Base-by-base conservation (phyloP, 352 stramenopile genomes). In the Pythium chondricola region DNA sequence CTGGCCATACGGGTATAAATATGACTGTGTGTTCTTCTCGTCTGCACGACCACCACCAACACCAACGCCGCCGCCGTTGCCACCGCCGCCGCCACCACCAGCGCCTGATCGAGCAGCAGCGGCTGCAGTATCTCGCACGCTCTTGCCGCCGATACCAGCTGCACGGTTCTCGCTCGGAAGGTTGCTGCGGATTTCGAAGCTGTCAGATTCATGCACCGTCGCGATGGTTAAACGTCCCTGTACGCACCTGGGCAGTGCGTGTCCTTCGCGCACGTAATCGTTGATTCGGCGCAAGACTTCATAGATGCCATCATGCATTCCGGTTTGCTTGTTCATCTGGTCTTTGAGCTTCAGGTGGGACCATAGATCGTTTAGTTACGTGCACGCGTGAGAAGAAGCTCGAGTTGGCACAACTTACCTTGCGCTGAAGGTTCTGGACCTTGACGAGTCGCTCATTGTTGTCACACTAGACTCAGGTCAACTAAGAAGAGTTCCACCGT, bases 261-360 rank as follows among this genome's bases (percentile, higher is more conserved):
- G 67, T 0, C 83, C 83, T 50, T 90, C 77, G 47, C 87, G 87
- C 0, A 91, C 61, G 51, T 79, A 90, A 37, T 87, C 77, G 14
- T 80, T 78, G 38, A 95, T 95, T 2, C 81, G 71, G 22, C 73
- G 68, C 14, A 95, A 56, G 9, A 92, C 76, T 59, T 93, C 83
- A 54, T 90, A 91, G 47, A 95, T 74, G 17, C 83, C 81, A 45
- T 95, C 83, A 54, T 93, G 83, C 63, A 92, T 76, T 4, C 65
- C 74, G 4, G 67, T 67, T 67, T 90, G 77, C 39, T 85, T 85
- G 65, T 95, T 95, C 75, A 95, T 89, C 53, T 95, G 83, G 38
- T 90, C 76, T 56, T 90, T 90, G 48, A 92, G 91, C 75, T 87
- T 8, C n/a, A n/a, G n/a, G n/a, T n/a, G n/a, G n/a, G n/a, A n/a